A percentile compares a stretch with the other conserved stretches of the same genome.
Conservation (phyloP, 768 basidiomycete species). For the Trametes gibbosa region DNA sequence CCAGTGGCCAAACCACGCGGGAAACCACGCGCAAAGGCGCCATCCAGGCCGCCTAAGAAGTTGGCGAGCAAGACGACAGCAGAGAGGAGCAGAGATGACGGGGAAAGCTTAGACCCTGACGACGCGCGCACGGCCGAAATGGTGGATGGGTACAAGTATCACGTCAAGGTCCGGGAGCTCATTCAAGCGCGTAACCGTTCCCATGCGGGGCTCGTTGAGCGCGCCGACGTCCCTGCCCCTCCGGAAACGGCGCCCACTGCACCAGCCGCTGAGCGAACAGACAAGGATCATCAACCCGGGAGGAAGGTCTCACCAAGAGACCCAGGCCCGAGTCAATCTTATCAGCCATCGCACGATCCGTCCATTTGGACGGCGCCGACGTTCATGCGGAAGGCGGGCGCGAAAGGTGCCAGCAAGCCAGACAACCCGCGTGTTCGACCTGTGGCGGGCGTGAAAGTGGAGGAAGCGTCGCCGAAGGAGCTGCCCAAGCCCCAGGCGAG, state of each 20-base stretch:
- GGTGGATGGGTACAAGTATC: slow-evolving; percentile 8
- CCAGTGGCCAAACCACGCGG: background rate
- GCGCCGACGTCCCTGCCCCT: too few species aligned
- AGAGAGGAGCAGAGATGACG: background rate
- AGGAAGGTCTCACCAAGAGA: background rate
- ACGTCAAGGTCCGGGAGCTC: background rate
- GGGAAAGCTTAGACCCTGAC: slow-evolving; percentile 15
- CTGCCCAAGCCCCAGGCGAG: background rate
- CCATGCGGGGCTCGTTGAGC: too few species aligned
- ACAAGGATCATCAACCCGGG: background rate
- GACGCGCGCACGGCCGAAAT: slow-evolving; percentile 18
- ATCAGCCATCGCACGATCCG: slow-evolving; percentile 14
- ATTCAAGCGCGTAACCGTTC: background rate
- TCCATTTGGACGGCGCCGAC: slow-evolving; percentile 17
- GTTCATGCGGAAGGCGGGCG: slow-evolving; percentile 11
- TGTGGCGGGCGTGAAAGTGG: background rate
- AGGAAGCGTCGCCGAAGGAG: background rate
- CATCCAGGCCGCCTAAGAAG: background rate
- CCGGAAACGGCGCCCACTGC: background rate
- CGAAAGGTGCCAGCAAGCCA: background rate
- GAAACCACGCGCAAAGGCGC: background rate
- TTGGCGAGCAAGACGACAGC: background rate
- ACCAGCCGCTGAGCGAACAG: background rate
- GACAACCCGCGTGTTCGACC: too few species aligned
- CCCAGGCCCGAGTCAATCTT: background rate